These are phyloP conservation scores for Phialophora expanda DNA, from an alignment of 2,329 filamentous ascomycete genomes.

Conservation along the genomic window DNA sequence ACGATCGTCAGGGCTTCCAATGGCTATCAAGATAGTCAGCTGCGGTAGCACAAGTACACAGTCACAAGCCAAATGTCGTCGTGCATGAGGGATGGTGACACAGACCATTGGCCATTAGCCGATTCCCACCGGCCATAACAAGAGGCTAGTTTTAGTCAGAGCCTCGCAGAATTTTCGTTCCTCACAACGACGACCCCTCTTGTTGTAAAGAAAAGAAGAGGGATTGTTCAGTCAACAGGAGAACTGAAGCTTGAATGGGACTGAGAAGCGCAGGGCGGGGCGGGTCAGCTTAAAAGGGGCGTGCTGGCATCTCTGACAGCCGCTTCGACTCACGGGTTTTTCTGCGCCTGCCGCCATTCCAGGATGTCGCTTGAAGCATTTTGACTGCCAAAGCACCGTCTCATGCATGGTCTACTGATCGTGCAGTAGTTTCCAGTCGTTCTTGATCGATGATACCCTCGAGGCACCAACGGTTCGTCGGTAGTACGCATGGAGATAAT, in stretches of 20 bases:
- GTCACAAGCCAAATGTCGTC: slow-evolving; percentile 4
- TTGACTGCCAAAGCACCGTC: slow-evolving; percentile 4
- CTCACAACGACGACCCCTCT: not conserved
- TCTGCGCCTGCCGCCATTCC: slow-evolving; percentile 14
- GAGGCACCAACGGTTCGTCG: not conserved
- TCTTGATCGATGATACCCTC: slow-evolving; percentile 14
- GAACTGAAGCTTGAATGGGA: slow-evolving; percentile 7
- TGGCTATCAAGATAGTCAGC: not conserved
- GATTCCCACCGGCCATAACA: slow-evolving; percentile 6
- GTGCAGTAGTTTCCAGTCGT: slow-evolving; percentile 5
- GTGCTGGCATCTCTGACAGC: slow-evolving; percentile 13
- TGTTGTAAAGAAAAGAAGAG: not conserved
- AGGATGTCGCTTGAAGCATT: slow-evolving; percentile 6
- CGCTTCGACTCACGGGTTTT: slow-evolving; percentile 1
- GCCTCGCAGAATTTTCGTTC: slow-evolving; percentile 7
- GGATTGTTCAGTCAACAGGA: not conserved
- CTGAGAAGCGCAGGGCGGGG: slow-evolving; percentile 11
- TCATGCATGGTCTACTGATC: slow-evolving; percentile 4
- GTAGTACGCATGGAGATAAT: not conserved
- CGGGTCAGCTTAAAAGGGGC: slow-evolving; percentile 11
- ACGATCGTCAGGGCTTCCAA: not conserved
- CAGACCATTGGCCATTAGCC: slow-evolving; percentile 26
- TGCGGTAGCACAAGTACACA: not conserved
- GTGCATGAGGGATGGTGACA: slow-evolving; percentile 24
- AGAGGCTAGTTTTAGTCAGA: slow-evolving; percentile 5